Percentiles rank a stretch among this genome's conserved stretches.
These are phyloP conservation scores for Pleurotus ostreatus DNA, from an alignment of 768 basidiomycete species.

Conservation along the genomic window DNA sequence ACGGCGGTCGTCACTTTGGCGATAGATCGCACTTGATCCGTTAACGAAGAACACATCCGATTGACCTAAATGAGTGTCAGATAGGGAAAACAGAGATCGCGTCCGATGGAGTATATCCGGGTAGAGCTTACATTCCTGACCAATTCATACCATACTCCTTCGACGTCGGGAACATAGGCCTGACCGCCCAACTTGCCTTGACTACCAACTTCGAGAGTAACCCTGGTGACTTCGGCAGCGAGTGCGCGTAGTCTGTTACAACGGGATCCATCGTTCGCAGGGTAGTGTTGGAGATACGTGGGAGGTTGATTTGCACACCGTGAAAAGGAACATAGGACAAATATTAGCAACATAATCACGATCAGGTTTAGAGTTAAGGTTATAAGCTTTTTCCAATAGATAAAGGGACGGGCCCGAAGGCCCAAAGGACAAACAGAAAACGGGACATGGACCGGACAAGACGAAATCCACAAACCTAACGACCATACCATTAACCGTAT, in stretches of 20 bases:
- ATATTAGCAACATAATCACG: background rate
- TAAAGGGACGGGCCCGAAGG: background rate
- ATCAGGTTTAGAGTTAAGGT: background rate
- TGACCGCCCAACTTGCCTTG: conserved; percentile 90
- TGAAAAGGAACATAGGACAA: too few species aligned
- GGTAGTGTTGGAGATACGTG: too few species aligned
- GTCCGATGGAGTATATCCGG: background rate
- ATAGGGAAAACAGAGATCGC: background rate
- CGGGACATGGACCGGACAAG: background rate
- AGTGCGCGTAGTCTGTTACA: conserved; percentile 43
- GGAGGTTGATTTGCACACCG: too few species aligned
- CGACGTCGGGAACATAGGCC: conserved; percentile 81
- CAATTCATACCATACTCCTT: conserved; percentile 81
- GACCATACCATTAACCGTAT: conserved; percentile 57
- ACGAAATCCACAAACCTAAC: conserved; percentile 20
- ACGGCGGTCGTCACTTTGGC: conserved; percentile 85
- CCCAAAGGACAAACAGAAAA: background rate
- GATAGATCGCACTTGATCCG: conserved; percentile 78
- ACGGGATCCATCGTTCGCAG: too few species aligned
- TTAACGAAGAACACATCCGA: conserved; percentile 75
- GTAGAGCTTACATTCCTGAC: conserved; percentile 56
- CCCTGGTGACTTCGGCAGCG: conserved; percentile 78
- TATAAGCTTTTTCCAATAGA: background rate
- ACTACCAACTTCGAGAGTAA: conserved; percentile 80
- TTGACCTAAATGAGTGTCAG: conserved; percentile 45